phyloP scores from a whole-genome alignment of 1,284 basidiomycete species.

The Porodaedalea pini region DNA sequence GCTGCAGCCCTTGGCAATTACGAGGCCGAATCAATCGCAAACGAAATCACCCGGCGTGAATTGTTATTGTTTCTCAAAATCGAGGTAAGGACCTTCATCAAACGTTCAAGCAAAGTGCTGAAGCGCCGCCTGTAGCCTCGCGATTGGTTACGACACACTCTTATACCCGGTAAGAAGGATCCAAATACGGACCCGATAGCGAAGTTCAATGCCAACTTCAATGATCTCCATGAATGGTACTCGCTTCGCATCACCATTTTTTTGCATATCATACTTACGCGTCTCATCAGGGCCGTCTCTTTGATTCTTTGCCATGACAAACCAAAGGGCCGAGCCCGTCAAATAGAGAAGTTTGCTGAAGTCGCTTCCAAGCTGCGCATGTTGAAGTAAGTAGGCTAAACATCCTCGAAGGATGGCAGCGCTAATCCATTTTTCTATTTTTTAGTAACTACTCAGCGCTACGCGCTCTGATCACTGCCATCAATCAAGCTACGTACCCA shows the following conservation, averaged over 20 bases:
- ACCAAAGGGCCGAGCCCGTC: slow-evolving; percentile 56
- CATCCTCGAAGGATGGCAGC: too few species aligned
- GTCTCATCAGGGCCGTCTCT: slow-evolving; percentile 60
- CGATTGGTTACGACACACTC: slow-evolving; percentile 74
- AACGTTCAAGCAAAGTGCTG: slow-evolving; percentile 15
- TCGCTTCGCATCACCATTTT: slow-evolving; percentile 24
- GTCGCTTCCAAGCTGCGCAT: slow-evolving; percentile 65
- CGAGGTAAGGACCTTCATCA: slow-evolving; percentile 43
- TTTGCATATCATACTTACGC: neutral
- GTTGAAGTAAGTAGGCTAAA: slow-evolving; percentile 5
- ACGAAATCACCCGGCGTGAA: slow-evolving; percentile 73
- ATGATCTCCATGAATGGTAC: slow-evolving; percentile 74
- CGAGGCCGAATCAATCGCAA: slow-evolving; percentile 63
- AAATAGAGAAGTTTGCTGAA: slow-evolving; percentile 76
- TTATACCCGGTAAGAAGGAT: slow-evolving; percentile 63
- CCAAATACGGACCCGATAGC: slow-evolving; percentile 60
- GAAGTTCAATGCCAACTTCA: slow-evolving; percentile 65
- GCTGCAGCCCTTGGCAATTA: slow-evolving; percentile 13
- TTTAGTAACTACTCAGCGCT: slow-evolving; percentile 78
- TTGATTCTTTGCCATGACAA: slow-evolving; percentile 77
- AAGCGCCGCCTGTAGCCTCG: slow-evolving; percentile 50
- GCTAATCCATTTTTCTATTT: neutral
- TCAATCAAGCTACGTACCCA: slow-evolving; percentile 67
- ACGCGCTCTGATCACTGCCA: slow-evolving; percentile 79
- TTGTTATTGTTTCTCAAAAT: slow-evolving; percentile 63